Conservation (phyloP, 1,284 basidiomycete species). For the Pholiota adiposa region DNA sequence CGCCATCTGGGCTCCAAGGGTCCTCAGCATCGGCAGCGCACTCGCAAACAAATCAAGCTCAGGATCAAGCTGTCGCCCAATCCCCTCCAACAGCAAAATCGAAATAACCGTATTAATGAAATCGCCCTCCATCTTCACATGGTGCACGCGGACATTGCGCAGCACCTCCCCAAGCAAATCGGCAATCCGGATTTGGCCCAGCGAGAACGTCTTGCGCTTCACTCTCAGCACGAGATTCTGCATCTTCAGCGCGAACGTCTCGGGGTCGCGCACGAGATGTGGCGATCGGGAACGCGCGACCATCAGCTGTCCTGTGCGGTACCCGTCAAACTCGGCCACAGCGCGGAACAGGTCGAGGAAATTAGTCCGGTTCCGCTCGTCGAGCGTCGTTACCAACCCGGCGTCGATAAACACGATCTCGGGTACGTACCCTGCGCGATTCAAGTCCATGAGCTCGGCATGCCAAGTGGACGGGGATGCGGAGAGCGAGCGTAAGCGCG, state of each 20-base stretch:
- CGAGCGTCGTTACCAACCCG: slow-evolving; percentile 89
- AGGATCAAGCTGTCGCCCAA: slow-evolving; percentile 93
- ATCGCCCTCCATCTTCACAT: slow-evolving; percentile 98
- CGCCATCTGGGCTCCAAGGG: slow-evolving; percentile 89
- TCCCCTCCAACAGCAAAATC: slow-evolving; percentile 93
- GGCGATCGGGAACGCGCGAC: slow-evolving; percentile 94
- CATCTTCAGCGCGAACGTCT: slow-evolving; percentile 97
- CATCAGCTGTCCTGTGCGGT: slow-evolving; percentile 94
- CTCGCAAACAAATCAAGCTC: slow-evolving; percentile 92
- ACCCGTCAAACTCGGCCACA: slow-evolving; percentile 96
- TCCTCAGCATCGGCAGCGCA: slow-evolving; percentile 87
- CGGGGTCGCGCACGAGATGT: slow-evolving; percentile 88
- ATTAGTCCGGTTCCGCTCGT: slow-evolving; percentile 82
- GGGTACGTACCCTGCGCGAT: slow-evolving; percentile 82
- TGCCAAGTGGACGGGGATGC: slow-evolving; percentile 73
- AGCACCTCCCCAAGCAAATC: slow-evolving; percentile 92
- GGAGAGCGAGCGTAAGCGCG: slow-evolving; percentile 62
- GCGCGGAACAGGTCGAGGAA: slow-evolving; percentile 98
- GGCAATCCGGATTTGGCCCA: slow-evolving; percentile 95
- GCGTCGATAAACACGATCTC: slow-evolving; percentile 98
- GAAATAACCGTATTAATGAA: slow-evolving; percentile 98
- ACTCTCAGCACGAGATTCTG: slow-evolving; percentile 93
- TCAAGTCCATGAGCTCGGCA: slow-evolving; percentile 67
- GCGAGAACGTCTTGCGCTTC: slow-evolving; percentile 95
- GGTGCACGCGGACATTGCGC: slow-evolving; percentile 87